phyloP scores from a whole-genome alignment of 805 yeast species.

The Wilhelminamyces savonicus region DNA sequence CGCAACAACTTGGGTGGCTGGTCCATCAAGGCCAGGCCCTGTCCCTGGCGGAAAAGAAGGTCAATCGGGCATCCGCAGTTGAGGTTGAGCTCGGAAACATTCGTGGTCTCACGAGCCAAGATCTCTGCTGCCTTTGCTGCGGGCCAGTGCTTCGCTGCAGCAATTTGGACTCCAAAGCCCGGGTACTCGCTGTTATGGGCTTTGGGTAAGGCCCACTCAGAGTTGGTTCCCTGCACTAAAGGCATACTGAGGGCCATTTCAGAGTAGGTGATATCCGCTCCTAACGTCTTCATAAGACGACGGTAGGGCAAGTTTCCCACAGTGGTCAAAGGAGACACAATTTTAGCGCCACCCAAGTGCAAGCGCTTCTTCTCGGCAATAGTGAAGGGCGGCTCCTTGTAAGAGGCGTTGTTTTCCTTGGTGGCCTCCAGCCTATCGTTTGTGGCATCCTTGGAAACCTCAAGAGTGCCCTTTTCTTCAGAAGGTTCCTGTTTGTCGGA shows the following conservation, averaged over 20 bases:
- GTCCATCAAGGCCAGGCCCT: constrained; percentile 90
- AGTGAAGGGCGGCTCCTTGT: constrained; percentile 70
- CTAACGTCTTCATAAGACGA: constrained; percentile 81
- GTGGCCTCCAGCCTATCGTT: constrained; percentile 7
- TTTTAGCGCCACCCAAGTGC: constrained; percentile 66
- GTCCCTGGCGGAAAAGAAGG: constrained; percentile 86
- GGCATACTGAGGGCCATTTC: constrained; percentile 94
- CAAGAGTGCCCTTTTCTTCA: too few species aligned
- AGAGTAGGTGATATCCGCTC: constrained; percentile 88
- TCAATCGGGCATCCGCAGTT: constrained; percentile 99
- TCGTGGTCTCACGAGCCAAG: constrained; percentile 48
- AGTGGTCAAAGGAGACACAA: constrained; percentile 92
- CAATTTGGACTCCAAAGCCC: constrained; percentile 91
- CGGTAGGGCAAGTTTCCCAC: constrained; percentile 97
- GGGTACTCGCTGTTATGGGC: constrained; percentile 79
- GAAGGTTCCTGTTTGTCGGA: too few species aligned
- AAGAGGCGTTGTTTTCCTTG: constrained; percentile 39
- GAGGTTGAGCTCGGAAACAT: constrained; percentile 77
- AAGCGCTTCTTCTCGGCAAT: constrained; percentile 77
- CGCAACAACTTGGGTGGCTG: constrained; percentile 77
- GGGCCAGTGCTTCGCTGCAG: constrained; percentile 88
- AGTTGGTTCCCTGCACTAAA: constrained; percentile 78
- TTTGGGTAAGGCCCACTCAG: constrained; percentile 97
- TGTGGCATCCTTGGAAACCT: constrained; percentile 10
- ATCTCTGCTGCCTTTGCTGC: constrained; percentile 91